Evolutionary conservation across 164 flowering plant genomes (phyloP).

Genomic region (Stephania japonica): DNA sequence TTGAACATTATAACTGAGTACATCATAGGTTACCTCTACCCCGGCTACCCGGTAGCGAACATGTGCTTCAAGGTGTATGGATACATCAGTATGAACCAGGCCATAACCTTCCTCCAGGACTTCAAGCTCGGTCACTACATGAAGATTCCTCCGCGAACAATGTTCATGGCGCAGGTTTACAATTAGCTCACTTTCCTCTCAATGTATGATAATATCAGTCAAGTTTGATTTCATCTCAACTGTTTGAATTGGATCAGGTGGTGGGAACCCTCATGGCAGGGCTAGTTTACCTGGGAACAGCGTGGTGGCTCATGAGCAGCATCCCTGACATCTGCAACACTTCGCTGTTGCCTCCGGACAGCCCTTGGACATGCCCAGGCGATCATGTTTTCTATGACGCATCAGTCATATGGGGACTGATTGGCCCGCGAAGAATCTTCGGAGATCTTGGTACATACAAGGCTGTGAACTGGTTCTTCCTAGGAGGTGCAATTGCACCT

Average conservation of each 20-base stretch:
- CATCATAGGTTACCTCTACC: slow-evolving; percentile 75
- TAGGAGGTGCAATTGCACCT: slow-evolving; percentile 67
- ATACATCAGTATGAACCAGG: slow-evolving; percentile 78
- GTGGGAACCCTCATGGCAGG: slow-evolving; percentile 63
- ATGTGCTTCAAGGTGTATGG: slow-evolving; percentile 94
- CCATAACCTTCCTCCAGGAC: slow-evolving; percentile 72
- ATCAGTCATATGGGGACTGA: slow-evolving; percentile 80
- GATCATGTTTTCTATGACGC: slow-evolving; percentile 80
- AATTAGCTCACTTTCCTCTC: not conserved
- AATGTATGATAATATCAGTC: not conserved
- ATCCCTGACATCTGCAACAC: slow-evolving; percentile 55
- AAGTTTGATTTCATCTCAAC: not conserved
- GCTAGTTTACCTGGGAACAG: slow-evolving; percentile 58
- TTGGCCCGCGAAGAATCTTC: slow-evolving; percentile 69
- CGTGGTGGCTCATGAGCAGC: slow-evolving; percentile 81
- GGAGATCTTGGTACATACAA: slow-evolving; percentile 56
- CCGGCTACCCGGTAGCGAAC: slow-evolving; percentile 80
- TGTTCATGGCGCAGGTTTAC: slow-evolving; percentile 85
- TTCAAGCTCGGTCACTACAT: slow-evolving; percentile 97
- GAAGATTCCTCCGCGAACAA: slow-evolving; percentile 88
- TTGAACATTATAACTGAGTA: slow-evolving; percentile 73
- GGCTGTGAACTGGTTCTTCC: slow-evolving; percentile 71
- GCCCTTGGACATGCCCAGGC: slow-evolving; percentile 74
- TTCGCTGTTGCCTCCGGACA: slow-evolving; percentile 30
- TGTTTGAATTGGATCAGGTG: slow-evolving; percentile 26